These are phyloP conservation scores for Aspergillus japonicus DNA, from an alignment of 2,329 filamentous ascomycete species.

Conservation along the genomic window DNA sequence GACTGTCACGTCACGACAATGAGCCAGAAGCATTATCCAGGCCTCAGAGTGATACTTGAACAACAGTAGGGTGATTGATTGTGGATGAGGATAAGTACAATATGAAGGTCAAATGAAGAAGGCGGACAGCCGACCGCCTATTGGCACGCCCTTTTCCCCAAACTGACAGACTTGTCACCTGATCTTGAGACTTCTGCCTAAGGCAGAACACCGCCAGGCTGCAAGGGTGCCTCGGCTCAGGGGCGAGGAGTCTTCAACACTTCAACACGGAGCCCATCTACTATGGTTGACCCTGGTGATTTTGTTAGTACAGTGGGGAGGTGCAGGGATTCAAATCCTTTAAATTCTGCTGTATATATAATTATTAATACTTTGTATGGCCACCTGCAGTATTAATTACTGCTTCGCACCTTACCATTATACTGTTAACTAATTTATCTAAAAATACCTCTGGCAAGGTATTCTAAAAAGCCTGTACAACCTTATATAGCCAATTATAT, in stretches of 20 bases:
- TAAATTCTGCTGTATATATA: not conserved
- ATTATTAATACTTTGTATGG: not conserved
- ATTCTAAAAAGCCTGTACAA: not conserved
- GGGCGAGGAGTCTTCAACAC: not conserved
- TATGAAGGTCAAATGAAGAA: no score
- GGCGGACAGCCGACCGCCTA: no score
- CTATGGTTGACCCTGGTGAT: not conserved
- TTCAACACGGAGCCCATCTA: not conserved
- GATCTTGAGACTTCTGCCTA: not conserved
- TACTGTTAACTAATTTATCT: not conserved
- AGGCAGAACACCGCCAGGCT: not conserved
- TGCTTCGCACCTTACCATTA: not conserved
- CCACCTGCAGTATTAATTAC: not conserved
- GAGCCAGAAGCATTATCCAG: no score
- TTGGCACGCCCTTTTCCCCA: not conserved
- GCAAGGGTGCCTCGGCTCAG: not conserved
- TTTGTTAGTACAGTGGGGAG: not conserved
- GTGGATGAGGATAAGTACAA: no score
- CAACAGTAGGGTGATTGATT: no score
- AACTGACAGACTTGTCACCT: not conserved
- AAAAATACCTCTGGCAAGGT: not conserved
- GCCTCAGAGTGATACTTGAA: no score
- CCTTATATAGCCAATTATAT: not conserved
- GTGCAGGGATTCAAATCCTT: not conserved
- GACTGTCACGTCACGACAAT: no score